These are phyloP conservation scores for Phytopythium montanum DNA, from an alignment of 352 stramenopile genomes.

Conservation along the genomic window DNA sequence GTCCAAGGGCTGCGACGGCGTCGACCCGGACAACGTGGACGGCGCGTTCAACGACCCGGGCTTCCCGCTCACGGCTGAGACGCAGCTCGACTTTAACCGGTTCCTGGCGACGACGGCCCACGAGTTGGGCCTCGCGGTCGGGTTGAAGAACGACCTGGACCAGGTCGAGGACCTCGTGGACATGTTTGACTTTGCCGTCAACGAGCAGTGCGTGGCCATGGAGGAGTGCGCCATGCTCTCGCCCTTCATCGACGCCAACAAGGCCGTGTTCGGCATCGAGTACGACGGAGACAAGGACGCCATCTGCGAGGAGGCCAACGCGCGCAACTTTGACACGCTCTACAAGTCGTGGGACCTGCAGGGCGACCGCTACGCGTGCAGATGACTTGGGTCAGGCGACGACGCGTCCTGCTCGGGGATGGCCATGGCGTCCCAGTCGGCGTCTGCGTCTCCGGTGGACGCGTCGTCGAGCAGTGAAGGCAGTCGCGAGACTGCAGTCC, in stretches of 20 bases:
- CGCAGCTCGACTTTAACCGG: slow-evolving; percentile 45
- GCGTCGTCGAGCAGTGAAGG: neutral
- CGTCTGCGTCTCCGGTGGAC: neutral
- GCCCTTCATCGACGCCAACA: slow-evolving; percentile 42
- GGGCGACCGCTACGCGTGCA: slow-evolving; percentile 32
- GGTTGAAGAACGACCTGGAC: slow-evolving; percentile 52
- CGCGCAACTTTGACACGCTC: slow-evolving; percentile 32
- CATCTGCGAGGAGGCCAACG: slow-evolving; percentile 24
- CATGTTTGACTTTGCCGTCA: slow-evolving; percentile 55
- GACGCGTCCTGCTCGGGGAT: neutral
- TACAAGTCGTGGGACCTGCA: slow-evolving; percentile 32
- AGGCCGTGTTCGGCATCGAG: slow-evolving; percentile 59
- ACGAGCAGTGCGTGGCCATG: slow-evolving; percentile 52
- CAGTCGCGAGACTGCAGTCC: neutral
- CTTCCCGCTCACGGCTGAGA: slow-evolving; percentile 25
- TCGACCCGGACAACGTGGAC: slow-evolving; percentile 60
- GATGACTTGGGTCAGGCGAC: slow-evolving; percentile 7
- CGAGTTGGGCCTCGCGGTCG: slow-evolving; percentile 33
- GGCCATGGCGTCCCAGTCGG: neutral
- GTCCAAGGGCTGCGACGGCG: slow-evolving; percentile 46
- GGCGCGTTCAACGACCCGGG: slow-evolving; percentile 34
- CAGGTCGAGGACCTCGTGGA: slow-evolving; percentile 33
- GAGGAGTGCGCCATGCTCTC: slow-evolving; percentile 36
- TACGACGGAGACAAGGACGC: slow-evolving; percentile 34
- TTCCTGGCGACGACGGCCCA: slow-evolving; percentile 41